Conservation (phyloP, 805 yeast species). For the Saccharomycopsis amapae region DNA sequence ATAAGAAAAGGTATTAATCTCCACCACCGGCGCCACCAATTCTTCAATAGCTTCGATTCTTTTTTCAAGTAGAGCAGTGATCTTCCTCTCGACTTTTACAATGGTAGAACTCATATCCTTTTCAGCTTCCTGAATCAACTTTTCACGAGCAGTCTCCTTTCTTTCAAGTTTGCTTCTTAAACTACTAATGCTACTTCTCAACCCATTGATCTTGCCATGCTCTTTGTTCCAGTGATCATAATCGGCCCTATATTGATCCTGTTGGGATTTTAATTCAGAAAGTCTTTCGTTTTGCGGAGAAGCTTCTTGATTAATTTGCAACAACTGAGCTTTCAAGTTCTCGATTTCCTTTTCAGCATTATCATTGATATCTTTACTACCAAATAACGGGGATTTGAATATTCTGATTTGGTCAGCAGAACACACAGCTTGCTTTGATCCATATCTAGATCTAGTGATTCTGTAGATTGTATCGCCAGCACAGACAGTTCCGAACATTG, state of each 20-base stretch:
- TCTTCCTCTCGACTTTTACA: conserved; percentile 28
- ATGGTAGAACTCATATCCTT: conserved; percentile 38
- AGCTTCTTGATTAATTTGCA: conserved; percentile 19
- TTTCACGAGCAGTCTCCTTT: conserved; percentile 29
- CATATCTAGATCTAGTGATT: conserved; percentile 55
- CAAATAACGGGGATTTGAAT: conserved; percentile 19
- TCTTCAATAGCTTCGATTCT: conserved; percentile 26
- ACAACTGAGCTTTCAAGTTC: background rate
- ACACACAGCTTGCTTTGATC: conserved; percentile 42
- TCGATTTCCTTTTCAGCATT: conserved; percentile 18
- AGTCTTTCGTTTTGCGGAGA: conserved; percentile 16
- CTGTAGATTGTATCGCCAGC: conserved; percentile 49
- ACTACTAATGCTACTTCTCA: conserved; percentile 17
- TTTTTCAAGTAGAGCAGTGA: conserved; percentile 22
- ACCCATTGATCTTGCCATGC: conserved; percentile 19
- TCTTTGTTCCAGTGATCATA: background rate
- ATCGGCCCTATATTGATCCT: conserved; percentile 24
- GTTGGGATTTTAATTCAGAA: conserved; percentile 7
- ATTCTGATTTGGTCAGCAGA: conserved; percentile 22
- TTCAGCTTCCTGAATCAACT: conserved; percentile 32
- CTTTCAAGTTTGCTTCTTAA: conserved; percentile 22
- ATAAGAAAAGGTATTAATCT: conserved; percentile 26
- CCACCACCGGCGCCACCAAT: conserved; percentile 23
- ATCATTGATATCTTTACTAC: conserved; percentile 22
- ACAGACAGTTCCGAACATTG: conserved; percentile 38